Evolutionary conservation across 2,329 filamentous ascomycete species (phyloP).

Genomic region (Aspergillus piperis): DNA sequence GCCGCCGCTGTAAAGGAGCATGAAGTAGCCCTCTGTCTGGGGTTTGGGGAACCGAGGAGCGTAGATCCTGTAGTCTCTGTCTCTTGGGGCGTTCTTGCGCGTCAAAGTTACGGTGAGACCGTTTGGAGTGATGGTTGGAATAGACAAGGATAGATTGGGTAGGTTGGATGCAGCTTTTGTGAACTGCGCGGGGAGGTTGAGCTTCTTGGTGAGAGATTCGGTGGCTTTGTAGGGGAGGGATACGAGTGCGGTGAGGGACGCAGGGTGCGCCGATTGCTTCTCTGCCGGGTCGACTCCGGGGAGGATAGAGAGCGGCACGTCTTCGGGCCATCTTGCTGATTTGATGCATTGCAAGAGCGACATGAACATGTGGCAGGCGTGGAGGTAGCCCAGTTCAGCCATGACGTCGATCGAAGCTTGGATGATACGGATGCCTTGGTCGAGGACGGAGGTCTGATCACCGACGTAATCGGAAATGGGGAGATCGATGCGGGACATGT

Average conservation of each 20-base stretch:
- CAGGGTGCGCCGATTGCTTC: slow-evolving; percentile 25
- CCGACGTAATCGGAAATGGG: slow-evolving; percentile 97
- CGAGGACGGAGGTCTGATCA: slow-evolving; percentile 82
- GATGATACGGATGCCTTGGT: slow-evolving; percentile 95
- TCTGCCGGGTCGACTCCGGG: slow-evolving; percentile 60
- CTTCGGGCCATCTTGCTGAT: slow-evolving; percentile 84
- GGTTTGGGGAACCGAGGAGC: slow-evolving; percentile 91
- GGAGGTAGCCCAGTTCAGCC: slow-evolving; percentile 80
- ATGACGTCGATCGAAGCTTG: slow-evolving; percentile 94
- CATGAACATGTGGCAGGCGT: slow-evolving; percentile 79
- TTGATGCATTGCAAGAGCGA: slow-evolving; percentile 88
- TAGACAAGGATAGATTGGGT: slow-evolving; percentile 66
- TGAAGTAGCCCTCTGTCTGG: slow-evolving; percentile 92
- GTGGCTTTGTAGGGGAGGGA: slow-evolving; percentile 30
- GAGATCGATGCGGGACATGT: slow-evolving; percentile 88
- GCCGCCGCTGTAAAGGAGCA: slow-evolving; percentile 62
- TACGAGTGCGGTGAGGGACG: slow-evolving; percentile 34
- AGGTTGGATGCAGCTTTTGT: slow-evolving; percentile 64
- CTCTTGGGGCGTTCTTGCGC: slow-evolving; percentile 66
- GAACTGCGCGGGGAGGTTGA: slow-evolving; percentile 42
- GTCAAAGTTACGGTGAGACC: slow-evolving; percentile 60
- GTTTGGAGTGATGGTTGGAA: slow-evolving; percentile 62
- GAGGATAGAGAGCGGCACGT: slow-evolving; percentile 75
- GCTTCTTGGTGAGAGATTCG: slow-evolving; percentile 29
- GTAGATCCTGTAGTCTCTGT: slow-evolving; percentile 73